Conservation (phyloP, 225 moss, liverwort and hornwort species). For the Asterella californica region DNA sequence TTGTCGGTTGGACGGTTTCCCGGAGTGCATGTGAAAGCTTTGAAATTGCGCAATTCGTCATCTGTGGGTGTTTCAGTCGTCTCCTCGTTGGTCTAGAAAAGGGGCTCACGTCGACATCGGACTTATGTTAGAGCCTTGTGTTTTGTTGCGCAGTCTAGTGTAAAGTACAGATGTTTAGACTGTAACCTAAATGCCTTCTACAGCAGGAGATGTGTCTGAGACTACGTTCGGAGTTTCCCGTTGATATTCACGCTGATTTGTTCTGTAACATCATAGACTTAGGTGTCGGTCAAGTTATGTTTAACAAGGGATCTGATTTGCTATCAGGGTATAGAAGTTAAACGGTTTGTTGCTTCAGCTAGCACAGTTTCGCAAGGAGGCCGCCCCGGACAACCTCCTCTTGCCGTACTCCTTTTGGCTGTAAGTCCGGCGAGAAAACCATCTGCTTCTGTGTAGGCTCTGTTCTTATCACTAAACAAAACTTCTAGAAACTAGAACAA, state of each 20-base stretch:
- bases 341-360: conserved; percentile 29
- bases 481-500: background rate
- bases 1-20: conserved; percentile 42
- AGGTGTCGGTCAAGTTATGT: background rate
- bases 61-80: conserved; percentile 15
- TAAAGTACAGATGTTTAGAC: background rate
- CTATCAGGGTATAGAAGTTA: conserved; percentile 25
- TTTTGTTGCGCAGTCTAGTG: background rate
- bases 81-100: background rate
- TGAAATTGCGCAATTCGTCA: conserved; percentile 29
- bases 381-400: conserved; percentile 9
- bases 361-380: conserved; percentile 13
- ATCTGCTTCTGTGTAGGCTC: background rate
- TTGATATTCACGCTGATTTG: background rate
- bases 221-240: background rate
- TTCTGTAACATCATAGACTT: background rate
- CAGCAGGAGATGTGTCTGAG: too few species aligned
- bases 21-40: conserved; percentile 36
- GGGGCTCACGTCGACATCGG: background rate
- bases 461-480: background rate
- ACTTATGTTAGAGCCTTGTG: background rate
- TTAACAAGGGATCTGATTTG: background rate
- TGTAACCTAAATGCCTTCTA: too few species aligned
- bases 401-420: conserved; percentile 30
- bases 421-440: conserved; percentile 9